Base-by-base conservation (phyloP, 2,329 filamentous ascomycete species). In the Knufia fluminis region DNA sequence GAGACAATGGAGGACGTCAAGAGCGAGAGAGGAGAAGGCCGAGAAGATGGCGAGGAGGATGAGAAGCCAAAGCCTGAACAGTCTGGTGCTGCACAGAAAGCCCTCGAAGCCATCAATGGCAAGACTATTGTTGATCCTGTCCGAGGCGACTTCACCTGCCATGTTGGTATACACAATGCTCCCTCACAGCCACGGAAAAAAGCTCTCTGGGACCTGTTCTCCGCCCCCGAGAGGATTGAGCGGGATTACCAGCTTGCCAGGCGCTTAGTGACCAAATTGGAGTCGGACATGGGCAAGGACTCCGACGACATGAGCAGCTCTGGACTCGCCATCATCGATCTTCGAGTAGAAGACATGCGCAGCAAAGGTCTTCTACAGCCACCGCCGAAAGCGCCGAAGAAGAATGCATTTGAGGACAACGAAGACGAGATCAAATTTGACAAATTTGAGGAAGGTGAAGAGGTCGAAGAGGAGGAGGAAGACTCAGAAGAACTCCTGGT, bases 81-180 rank as follows among this genome's bases (percentile, higher is more conserved):
- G 35, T 49, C 36, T 23, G 67, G 64, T 28, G 85, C 84, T 1
- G 88, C 89, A 0, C 86, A 95, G 40, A 91, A 86, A 62, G 91
- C 91, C 1, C 76, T 96, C 0, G 88, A 92, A 54, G 87, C 89
- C n/a, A 84, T 98, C 60, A 97, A 98, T 61, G 88, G 90, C 58
- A 97, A 98, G 72, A 95, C 89, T 0, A 94, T 98, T 54, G 88
- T 94, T 61, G 92, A 98, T 62, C 85, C 94, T 57, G 82, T 85
- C 42, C 85, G 91, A 46, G 92, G 92, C 35, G 92, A 98, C 64
- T 98, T 98, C 65, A 91, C 91, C 24, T 96, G 92, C 63, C 92
- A 98, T 62, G 92, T 97, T 44, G 92, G 92, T 52, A 86, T 98
- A 19, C 92, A 98, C 67, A 89, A 89, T 53, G 90, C 92, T 3